phyloP scores from a whole-genome alignment of 805 yeast genomes.

The Candida orba region DNA sequence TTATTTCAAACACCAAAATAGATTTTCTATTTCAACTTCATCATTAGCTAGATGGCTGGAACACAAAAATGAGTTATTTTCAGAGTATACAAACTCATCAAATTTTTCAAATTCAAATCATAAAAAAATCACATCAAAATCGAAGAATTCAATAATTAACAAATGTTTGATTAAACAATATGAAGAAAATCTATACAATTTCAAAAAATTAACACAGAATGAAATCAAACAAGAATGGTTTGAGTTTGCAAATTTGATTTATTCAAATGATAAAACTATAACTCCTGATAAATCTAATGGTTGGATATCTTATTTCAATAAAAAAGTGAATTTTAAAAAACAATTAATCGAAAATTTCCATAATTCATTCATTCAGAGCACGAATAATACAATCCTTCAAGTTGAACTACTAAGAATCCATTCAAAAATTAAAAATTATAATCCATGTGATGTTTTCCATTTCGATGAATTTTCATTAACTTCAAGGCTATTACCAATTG shows the following conservation, averaged over 20 bases:
- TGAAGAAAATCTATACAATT: slow-evolving; percentile 29
- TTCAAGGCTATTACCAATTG: slow-evolving; percentile 16
- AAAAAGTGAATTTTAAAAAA: slow-evolving; percentile 22
- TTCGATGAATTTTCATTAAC: slow-evolving; percentile 29
- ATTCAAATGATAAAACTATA: slow-evolving; percentile 5
- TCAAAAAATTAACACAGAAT: slow-evolving; percentile 23
- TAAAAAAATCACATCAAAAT: too few relatives aligned
- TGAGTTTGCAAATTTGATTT: slow-evolving; percentile 15
- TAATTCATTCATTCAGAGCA: background rate
- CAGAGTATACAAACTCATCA: background rate
- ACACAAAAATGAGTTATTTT: slow-evolving; percentile 23
- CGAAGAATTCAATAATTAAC: slow-evolving; percentile 23
- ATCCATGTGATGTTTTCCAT: slow-evolving; percentile 26
- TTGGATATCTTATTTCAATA: slow-evolving; percentile 35
- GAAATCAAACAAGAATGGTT: slow-evolving; percentile 26
- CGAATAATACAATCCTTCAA: background rate
- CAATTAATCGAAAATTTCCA: slow-evolving; percentile 24
- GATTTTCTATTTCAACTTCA: slow-evolving; percentile 32
- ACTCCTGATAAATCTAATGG: slow-evolving; percentile 28
- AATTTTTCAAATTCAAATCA: too few relatives aligned
- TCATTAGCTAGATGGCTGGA: slow-evolving; percentile 34
- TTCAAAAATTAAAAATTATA: slow-evolving; percentile 11
- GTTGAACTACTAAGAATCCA: slow-evolving; percentile 18
- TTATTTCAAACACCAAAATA: slow-evolving; percentile 24
- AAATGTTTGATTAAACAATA: slow-evolving; percentile 25